These are phyloP conservation scores for Magnaporthiopsis rhizophila DNA, from an alignment of 2,329 filamentous ascomycete species.

Conservation along the genomic window DNA sequence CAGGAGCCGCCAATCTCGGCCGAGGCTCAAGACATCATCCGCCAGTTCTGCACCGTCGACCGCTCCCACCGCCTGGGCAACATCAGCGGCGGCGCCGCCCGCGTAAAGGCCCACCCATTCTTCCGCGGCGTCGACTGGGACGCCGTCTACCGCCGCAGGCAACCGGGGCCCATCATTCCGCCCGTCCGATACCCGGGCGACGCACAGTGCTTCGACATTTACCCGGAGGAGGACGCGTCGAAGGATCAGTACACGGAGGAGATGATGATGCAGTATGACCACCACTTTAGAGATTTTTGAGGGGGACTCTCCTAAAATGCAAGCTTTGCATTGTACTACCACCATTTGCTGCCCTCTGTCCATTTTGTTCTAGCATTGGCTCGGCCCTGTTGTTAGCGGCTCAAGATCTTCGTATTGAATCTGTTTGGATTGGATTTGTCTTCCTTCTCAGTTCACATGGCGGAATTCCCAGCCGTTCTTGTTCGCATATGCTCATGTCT, in stretches of 20 bases:
- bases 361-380: background rate
- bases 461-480: background rate
- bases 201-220: constrained; percentile 73
- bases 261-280: constrained; percentile 60
- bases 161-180: constrained; percentile 66
- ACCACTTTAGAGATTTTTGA: constrained; percentile 64
- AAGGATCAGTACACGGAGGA: constrained; percentile 62
- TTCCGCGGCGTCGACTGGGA: constrained; percentile 70
- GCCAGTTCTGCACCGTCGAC: constrained; percentile 69
- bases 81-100: constrained; percentile 62
- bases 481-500: background rate
- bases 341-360: background rate
- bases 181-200: constrained; percentile 65
- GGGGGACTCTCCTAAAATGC: background rate
- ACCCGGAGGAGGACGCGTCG: constrained; percentile 65
- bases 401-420: background rate
- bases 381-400: background rate
- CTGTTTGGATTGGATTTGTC: background rate
- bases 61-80: constrained; percentile 72
- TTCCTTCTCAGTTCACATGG: background rate
- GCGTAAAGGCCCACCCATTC: constrained; percentile 70
- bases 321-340: background rate
- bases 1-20: constrained; percentile 55
- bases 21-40: constrained; percentile 67
- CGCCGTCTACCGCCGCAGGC: constrained; percentile 55